Conservation (phyloP, 2,329 filamentous ascomycete genomes). For the Alternaria longipes region DNA sequence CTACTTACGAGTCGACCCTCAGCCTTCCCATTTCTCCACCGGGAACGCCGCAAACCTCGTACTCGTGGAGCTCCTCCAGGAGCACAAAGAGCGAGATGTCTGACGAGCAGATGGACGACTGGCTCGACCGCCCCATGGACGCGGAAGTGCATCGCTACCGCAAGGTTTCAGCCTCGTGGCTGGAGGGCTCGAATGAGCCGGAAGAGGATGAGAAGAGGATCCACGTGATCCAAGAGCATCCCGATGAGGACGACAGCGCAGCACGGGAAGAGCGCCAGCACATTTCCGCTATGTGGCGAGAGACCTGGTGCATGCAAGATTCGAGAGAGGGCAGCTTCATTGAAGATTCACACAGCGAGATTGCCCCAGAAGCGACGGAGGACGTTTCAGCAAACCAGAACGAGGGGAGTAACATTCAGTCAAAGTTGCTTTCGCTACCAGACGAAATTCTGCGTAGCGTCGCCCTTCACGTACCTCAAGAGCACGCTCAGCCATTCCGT, state of each 20-base stretch:
- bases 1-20: constrained; percentile 13
- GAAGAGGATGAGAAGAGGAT: constrained; percentile 11
- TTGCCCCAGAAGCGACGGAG: background rate
- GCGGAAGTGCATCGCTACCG: constrained; percentile 28
- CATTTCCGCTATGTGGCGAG: constrained; percentile 11
- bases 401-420: background rate
- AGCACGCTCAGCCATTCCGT: constrained; percentile 3
- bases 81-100: constrained; percentile 25
- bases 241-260: constrained; percentile 8
- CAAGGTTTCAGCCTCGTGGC: constrained; percentile 15
- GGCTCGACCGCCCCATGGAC: constrained; percentile 29
- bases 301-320: constrained; percentile 14
- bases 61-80: constrained; percentile 11
- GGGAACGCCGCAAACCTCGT: constrained; percentile 12
- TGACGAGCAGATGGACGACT: constrained; percentile 32
- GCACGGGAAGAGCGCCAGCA: background rate
- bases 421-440: background rate
- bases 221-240: constrained; percentile 18
- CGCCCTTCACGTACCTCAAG: background rate
- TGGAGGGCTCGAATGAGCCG: background rate
- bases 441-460: background rate
- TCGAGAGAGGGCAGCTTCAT: background rate
- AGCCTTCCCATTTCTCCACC: constrained; percentile 8
- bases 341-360: background rate
- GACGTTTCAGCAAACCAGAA: background rate